A percentile compares a stretch with the other conserved stretches of the same genome.
Evolutionary conservation across 371 early-diverging fungal species (phyloP).

Genomic region (Dichotomocladium elegans): DNA sequence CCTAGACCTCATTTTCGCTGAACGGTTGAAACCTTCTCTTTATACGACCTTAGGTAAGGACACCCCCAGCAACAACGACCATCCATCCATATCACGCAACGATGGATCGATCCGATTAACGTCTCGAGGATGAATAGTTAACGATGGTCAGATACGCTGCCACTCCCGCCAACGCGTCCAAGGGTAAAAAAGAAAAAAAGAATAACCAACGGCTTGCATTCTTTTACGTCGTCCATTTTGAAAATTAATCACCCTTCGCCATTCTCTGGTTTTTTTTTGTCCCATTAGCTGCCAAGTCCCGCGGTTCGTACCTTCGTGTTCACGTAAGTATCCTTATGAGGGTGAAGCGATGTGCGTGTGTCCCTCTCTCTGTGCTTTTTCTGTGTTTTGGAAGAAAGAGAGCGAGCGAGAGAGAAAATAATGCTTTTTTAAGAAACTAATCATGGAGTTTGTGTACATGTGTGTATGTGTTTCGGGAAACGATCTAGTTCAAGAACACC

Average conservation of each 20-base stretch:
- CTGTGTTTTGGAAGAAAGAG: background rate
- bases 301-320: conserved; percentile 29
- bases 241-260: background rate
- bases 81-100: no score
- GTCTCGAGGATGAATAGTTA: conserved; percentile 7
- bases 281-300: conserved; percentile 22
- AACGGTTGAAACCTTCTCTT: no score
- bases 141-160: conserved; percentile 45
- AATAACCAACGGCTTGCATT: background rate
- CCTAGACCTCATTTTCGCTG: no score
- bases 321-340: conserved; percentile 25
- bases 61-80: no score
- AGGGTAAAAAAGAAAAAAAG: conserved; percentile 15
- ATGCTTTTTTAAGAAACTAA: background rate
- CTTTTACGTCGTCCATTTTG: background rate
- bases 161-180: conserved; percentile 33
- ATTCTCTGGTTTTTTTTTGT: background rate
- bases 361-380: no score
- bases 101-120: conserved; percentile 8
- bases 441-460: background rate
- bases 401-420: background rate
- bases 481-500: conserved; percentile 88
- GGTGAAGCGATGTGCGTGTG: no score
- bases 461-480: background rate
- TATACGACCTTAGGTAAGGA: no score